Conservation (phyloP, 73 alveolate genomes). For the Paramecium sonneborni region DNA sequence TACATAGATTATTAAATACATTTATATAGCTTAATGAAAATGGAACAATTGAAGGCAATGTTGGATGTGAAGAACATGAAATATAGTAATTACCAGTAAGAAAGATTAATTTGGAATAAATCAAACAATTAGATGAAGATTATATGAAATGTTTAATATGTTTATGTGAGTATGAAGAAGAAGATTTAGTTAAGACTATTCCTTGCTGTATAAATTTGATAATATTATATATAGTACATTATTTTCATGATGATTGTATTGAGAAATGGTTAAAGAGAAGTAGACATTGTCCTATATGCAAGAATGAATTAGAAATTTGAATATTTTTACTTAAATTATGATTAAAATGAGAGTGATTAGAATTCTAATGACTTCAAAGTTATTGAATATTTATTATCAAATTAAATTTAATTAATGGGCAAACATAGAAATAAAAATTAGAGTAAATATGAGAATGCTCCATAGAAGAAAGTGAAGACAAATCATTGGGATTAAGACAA, state of each 20-base stretch:
- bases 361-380: too few relatives aligned
- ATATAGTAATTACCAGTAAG: not conserved
- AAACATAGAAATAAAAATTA: conserved; percentile 30
- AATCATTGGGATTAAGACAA: conserved; percentile 36
- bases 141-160: conserved; percentile 15
- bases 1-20: conserved; percentile 33
- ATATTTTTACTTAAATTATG: not conserved
- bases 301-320: conserved; percentile 29
- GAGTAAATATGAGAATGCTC: not conserved
- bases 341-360: too few relatives aligned
- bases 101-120: not conserved
- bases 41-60: not conserved
- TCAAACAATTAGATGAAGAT: conserved; percentile 40
- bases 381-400: too few relatives aligned
- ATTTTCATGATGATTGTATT: conserved; percentile 87
- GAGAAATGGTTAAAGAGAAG: conserved; percentile 79
- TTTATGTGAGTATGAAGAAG: not conserved
- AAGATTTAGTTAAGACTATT: conserved; percentile 29
- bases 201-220: conserved; percentile 28
- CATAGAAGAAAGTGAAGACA: conserved; percentile 46
- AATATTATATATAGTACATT: conserved; percentile 62
- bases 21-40: not conserved
- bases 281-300: conserved; percentile 66
- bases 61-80: not conserved
- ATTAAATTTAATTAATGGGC: conserved; percentile 4